These are phyloP conservation scores for Ensete glaucum DNA, from an alignment of 176 grass and related monocot genomes.

Conservation along the genomic window DNA sequence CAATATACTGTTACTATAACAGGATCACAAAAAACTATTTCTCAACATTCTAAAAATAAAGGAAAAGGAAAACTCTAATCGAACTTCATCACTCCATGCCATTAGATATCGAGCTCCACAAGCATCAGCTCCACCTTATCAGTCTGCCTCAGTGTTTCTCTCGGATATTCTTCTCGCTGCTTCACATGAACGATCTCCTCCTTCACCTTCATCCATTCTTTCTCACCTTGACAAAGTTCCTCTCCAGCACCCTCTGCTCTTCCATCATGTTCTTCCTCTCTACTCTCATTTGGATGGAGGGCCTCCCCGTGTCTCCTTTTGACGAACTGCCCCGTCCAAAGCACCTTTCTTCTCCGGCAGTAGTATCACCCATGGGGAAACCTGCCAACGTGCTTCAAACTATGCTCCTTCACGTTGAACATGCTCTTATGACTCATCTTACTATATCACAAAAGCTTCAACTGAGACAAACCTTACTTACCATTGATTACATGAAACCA, in stretches of 20 bases:
- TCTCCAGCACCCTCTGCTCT: conserved; percentile 41
- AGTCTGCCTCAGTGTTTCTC: not conserved
- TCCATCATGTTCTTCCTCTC: conserved; percentile 27
- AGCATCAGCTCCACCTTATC: not conserved
- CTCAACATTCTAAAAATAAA: too few relatives aligned
- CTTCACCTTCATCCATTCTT: not conserved
- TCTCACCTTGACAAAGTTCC: conserved; percentile 6
- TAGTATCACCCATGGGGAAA: not conserved
- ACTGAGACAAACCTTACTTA: too few relatives aligned
- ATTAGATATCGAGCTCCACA: too few relatives aligned
- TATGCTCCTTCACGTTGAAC: conserved; percentile 31
- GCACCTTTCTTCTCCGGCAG: not conserved
- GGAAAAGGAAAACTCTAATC: not conserved
- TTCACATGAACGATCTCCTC: not conserved
- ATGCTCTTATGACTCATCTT: conserved; percentile 5
- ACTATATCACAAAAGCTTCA: not conserved
- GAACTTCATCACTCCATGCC: not conserved
- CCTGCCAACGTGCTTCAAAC: not conserved
- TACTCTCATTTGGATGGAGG: not conserved
- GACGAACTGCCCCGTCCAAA: conserved; percentile 23
- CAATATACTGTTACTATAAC: too few relatives aligned
- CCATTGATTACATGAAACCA: too few relatives aligned
- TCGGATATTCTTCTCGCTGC: not conserved
- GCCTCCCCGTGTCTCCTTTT: conserved; percentile 4
- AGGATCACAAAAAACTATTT: too few relatives aligned